These are phyloP conservation scores for Pelargonium cotyledonis DNA, from an alignment of 441 rosid species.

Conservation along the genomic window DNA sequence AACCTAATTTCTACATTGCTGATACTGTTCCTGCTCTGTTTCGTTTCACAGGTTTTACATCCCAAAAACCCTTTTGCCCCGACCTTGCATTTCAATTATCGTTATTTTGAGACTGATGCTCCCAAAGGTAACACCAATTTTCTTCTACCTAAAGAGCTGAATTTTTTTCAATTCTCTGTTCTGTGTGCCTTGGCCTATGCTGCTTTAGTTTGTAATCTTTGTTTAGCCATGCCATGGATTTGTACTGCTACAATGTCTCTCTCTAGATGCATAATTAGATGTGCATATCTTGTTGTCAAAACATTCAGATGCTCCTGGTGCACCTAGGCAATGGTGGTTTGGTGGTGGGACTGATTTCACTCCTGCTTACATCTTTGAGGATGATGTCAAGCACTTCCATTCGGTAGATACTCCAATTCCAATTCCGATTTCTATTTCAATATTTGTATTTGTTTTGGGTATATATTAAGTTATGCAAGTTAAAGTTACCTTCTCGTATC, in stretches of 20 bases:
- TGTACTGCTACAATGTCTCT: too few species aligned
- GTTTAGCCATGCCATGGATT: too few species aligned
- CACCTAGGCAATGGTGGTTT: constrained; percentile 98
- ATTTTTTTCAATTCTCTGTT: too few species aligned
- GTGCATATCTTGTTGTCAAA: neutral
- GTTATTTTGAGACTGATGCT: constrained; percentile 94
- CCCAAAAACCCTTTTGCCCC: constrained; percentile 98
- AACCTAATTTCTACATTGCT: neutral
- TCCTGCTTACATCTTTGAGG: constrained; percentile 92
- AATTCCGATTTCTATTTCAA: neutral
- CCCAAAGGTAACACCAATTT: constrained; percentile 50
- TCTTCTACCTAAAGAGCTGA: too few species aligned
- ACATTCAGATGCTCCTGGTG: constrained; percentile 77
- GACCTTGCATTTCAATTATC: constrained; percentile 88
- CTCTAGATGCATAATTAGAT: neutral
- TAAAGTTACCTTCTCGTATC: neutral
- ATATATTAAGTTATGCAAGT: neutral
- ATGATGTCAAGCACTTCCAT: constrained; percentile 94
- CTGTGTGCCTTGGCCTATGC: too few species aligned
- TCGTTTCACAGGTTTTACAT: constrained; percentile 63
- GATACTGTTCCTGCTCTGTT: neutral
- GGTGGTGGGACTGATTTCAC: constrained; percentile 99
- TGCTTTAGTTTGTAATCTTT: too few species aligned
- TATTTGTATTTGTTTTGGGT: too few species aligned
- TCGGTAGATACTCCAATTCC: constrained; percentile 37